Evolutionary conservation across 805 yeast species (phyloP), one percentile per base, ranked within the genome.

Genomic region (Blastobotrys muscicola): DNA sequence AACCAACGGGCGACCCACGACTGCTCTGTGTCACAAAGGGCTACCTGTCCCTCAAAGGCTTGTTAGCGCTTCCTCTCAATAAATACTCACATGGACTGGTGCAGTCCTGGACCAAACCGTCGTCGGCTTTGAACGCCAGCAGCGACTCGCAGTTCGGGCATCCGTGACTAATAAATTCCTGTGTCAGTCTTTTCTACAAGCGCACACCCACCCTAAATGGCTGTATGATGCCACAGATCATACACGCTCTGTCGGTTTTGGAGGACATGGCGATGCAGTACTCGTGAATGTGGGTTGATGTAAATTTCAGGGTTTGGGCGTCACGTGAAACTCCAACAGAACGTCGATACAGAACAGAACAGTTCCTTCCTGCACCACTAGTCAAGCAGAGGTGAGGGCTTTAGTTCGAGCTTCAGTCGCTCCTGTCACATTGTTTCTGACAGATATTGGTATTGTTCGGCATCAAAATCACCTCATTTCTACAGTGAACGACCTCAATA

Each of bases 141-240:
- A 90, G 77, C 42, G 89, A 79, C 57, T 86, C 97, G 67, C 98
- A 90, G 70, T 90, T 90, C 10, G 98, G 97, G 64, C 98, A 90
- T 5, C 97, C 97, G 13, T 77, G 77, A 45, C 79, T 80, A 40
- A 83, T 76, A 61, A 92, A 92, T 56, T 72, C 74, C 73, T 67
- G 44, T 4, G 37, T 42, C 36, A 37, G 31, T 30, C 6, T 6
- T 6, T 20, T 6, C 26, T 20, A 6, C 6, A 20, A 20, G 26
- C 26, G 26, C 6, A 7, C 8, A 48, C 78, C 38, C 54, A 78
- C 83, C 45, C 70, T 74, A 53, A 82, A 75, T 4, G 95, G 78
- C 57, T 85, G 94, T 44, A 90, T 85, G 43, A 90, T 74, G 3
- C 97, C 97, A 65, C 98, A 90, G 46, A 92, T 75, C 96, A 90